Percentiles rank a stretch among this genome's conserved stretches.
Evolutionary conservation across 2,329 filamentous ascomycete species (phyloP).

Genomic region (Aspergillus sp.): DNA sequence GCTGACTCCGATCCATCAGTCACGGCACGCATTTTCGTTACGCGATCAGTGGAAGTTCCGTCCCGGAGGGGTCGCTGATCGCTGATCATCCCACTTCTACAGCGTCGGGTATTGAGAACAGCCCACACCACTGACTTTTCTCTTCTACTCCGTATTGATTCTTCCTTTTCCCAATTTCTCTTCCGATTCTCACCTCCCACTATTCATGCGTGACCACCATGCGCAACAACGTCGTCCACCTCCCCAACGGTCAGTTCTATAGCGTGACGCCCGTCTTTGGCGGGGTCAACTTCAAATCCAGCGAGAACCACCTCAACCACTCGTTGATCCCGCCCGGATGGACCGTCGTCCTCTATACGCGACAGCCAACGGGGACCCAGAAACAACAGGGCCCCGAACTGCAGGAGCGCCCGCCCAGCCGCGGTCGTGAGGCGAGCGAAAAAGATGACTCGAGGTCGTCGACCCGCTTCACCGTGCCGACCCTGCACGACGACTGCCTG

Average conservation of each 20-base stretch:
- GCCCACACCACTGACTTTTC: too few species aligned
- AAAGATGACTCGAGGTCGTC: constrained; percentile 34
- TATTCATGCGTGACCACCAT: constrained; percentile 16
- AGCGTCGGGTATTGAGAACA: background rate
- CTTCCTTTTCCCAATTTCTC: background rate
- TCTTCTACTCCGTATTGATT: background rate
- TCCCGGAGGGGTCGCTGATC: background rate
- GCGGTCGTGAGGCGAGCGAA: constrained; percentile 13
- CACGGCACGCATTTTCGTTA: background rate
- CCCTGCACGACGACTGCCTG: constrained; percentile 72
- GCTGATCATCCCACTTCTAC: background rate
- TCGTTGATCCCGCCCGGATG: constrained; percentile 74
- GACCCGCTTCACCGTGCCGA: constrained; percentile 66
- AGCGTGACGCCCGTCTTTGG: constrained; percentile 83
- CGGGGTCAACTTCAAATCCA: constrained; percentile 85
- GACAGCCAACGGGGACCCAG: constrained; percentile 33
- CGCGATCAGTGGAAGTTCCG: background rate
- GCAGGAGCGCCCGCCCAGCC: constrained; percentile 10
- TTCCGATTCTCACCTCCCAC: background rate
- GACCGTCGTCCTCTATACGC: constrained; percentile 81
- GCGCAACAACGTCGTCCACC: constrained; percentile 44
- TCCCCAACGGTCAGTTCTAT: constrained; percentile 85
- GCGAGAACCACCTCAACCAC: constrained; percentile 67
- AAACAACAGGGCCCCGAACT: constrained; percentile 15
- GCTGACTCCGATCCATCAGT: background rate